These are phyloP conservation scores for Suhomyces anneliseae DNA, from an alignment of 1,139 yeast species.

Conservation along the genomic window DNA sequence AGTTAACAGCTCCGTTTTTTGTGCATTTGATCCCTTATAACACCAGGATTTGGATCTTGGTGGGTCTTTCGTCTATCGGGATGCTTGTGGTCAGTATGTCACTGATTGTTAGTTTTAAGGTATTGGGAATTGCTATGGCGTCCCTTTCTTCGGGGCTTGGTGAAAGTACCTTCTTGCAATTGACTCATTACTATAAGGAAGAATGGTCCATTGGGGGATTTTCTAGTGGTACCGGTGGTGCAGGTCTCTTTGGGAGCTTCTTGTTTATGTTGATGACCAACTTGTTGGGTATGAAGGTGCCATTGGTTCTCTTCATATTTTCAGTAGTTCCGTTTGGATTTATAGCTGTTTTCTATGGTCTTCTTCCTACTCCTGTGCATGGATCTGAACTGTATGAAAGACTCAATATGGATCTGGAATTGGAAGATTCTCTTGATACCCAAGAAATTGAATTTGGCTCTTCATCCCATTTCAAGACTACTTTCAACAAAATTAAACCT, in stretches of 20 bases:
- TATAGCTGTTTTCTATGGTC: conserved; percentile 25
- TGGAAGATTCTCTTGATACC: not conserved
- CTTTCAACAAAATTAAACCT: conserved; percentile 47
- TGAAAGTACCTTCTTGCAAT: conserved; percentile 80
- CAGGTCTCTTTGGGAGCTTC: conserved; percentile 81
- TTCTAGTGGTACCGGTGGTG: conserved; percentile 94
- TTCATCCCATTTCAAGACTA: conserved; percentile 28
- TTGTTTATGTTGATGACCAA: conserved; percentile 43
- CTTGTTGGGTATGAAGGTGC: conserved; percentile 31
- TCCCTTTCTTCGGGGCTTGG: conserved; percentile 88
- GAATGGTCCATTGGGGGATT: conserved; percentile 71
- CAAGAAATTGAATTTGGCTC: not conserved
- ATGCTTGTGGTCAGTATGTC: conserved; percentile 68
- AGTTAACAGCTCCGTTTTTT: conserved; percentile 75
- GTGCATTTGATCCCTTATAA: conserved; percentile 65
- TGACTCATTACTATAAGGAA: conserved; percentile 68
- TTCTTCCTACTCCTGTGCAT: conserved; percentile 26
- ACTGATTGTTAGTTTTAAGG: conserved; percentile 31
- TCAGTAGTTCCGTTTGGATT: conserved; percentile 41
- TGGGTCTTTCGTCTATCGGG: conserved; percentile 65
- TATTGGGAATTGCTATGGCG: conserved; percentile 78
- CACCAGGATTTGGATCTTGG: conserved; percentile 53
- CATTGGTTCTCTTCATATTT: conserved; percentile 33
- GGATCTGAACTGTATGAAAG: not conserved
- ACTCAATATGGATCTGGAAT: not conserved